These are phyloP conservation scores for Nicotiana undulata DNA, from an alignment of 257 asterid species.

Conservation along the genomic window DNA sequence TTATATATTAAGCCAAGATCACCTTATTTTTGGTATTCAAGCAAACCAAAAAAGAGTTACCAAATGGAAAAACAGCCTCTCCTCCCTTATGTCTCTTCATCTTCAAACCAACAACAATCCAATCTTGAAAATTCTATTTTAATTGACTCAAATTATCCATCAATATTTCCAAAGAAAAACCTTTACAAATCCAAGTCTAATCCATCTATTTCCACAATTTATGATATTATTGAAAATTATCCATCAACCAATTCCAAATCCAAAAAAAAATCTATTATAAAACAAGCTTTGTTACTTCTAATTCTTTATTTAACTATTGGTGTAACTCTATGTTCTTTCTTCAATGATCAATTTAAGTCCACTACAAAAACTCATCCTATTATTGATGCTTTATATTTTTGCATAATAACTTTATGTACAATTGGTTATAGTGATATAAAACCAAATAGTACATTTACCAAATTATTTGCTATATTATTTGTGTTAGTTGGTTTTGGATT, in stretches of 20 bases:
- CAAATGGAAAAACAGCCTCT: constrained; percentile 69
- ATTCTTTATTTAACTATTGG: constrained; percentile 60
- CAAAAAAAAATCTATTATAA: constrained; percentile 34
- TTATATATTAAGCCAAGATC: not conserved
- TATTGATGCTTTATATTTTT: constrained; percentile 83
- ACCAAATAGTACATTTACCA: constrained; percentile 54
- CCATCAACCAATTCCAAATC: constrained; percentile 15
- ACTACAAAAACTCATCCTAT: constrained; percentile 58
- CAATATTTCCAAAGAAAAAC: constrained; percentile 34
- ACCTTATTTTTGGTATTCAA: constrained; percentile 5
- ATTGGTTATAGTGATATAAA: constrained; percentile 95
- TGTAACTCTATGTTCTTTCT: constrained; percentile 51
- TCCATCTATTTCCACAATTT: constrained; percentile 64
- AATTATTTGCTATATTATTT: constrained; percentile 70
- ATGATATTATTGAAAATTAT: constrained; percentile 30
- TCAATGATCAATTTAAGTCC: constrained; percentile 47
- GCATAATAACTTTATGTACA: constrained; percentile 91
- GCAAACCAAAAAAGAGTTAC: not conserved
- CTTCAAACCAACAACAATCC: constrained; percentile 7
- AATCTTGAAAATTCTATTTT: constrained; percentile 37
- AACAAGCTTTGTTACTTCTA: constrained; percentile 59
- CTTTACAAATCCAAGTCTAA: constrained; percentile 75
- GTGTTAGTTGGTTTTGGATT: constrained; percentile 84
- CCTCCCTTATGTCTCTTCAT: constrained; percentile 24
- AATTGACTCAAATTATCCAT: constrained; percentile 13